Percentiles rank a stretch among this genome's conserved stretches.
Evolutionary conservation across 2,329 filamentous ascomycete genomes (phyloP).

Genomic region (Lasiodiplodia citricola): DNA sequence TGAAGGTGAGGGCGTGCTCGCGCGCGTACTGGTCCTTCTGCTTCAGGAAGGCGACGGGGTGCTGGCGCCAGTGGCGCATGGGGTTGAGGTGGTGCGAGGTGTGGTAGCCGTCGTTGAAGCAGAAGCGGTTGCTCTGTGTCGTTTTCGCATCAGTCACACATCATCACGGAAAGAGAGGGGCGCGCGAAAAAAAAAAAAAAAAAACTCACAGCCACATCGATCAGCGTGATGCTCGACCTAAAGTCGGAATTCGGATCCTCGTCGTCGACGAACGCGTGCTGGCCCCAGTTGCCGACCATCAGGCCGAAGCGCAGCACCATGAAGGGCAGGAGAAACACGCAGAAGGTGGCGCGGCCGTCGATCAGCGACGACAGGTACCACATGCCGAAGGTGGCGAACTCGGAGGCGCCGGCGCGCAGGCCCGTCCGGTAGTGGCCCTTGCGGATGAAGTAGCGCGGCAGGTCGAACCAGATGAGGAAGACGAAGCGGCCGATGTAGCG

Average conservation of each 20-base stretch:
- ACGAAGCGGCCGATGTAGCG: slow-evolving; percentile 76
- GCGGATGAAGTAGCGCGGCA: slow-evolving; percentile 73
- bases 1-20: slow-evolving; percentile 75
- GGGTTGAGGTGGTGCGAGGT: slow-evolving; percentile 82
- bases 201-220: slow-evolving; percentile 73
- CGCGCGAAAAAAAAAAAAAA: slow-evolving; percentile 16
- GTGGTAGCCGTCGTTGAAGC: slow-evolving; percentile 84
- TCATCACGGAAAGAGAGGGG: background rate
- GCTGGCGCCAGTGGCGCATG: slow-evolving; percentile 79
- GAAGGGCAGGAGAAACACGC: slow-evolving; percentile 71
- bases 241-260: slow-evolving; percentile 78
- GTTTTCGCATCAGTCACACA: background rate
- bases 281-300: slow-evolving; percentile 86
- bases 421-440: slow-evolving; percentile 64
- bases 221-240: slow-evolving; percentile 77
- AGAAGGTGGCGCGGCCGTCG: slow-evolving; percentile 58
- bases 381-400: slow-evolving; percentile 56
- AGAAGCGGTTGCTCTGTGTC: slow-evolving; percentile 75
- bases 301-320: slow-evolving; percentile 69
- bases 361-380: slow-evolving; percentile 23
- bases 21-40: slow-evolving; percentile 69
- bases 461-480: slow-evolving; percentile 74
- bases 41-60: slow-evolving; percentile 74
- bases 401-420: slow-evolving; percentile 64
- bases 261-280: slow-evolving; percentile 80